Evolutionary conservation across 73 alveolate species (phyloP), one percentile per base, ranked within the genome.

Genomic region (Paraurostyla sp.): DNA sequence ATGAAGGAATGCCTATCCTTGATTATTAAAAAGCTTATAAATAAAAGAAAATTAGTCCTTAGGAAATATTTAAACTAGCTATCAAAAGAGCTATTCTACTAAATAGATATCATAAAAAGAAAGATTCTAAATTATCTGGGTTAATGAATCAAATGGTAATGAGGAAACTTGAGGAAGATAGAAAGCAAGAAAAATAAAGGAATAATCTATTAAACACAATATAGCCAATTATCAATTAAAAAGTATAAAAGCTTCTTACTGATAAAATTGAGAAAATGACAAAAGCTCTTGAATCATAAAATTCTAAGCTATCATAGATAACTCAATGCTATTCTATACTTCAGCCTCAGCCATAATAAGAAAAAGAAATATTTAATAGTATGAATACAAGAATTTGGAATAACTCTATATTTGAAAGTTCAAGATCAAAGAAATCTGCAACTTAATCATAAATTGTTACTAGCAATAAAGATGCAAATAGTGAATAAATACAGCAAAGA

Each of bases 1-100:
- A 85, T n/a, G 6, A 51, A 7, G 92, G 92, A 48, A 23, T 85
- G 56, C 92, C 92, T 0, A 69, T 85, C 6, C 54, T 81, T 27
- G 92, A 85, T 50, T 85, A 62, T 40, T 62, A 83, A 40, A 35
- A 42, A 18, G 27, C 30, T 22, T 45, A 54, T 42, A 30, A 52
- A 20, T 60, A 46, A 41, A 65, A 63, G 42, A 35, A 59, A 38
- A 25, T 18, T 1, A 16, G 0, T 0, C 92, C 78, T 13, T 43
- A 30, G 0, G 84, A 83, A 25, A 45, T 52, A 33, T 45, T 83
- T 16, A 43, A 38, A 42, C 45, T 23, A 2, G 33, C 69, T 9
- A 76, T 42, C 16, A 0, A 38, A 22, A 49, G 92, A 83, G 63
- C 68, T 13, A 1, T 40, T 25, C 32, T 40, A 3, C 76, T 83